Percentiles rank a stretch among this genome's conserved stretches.
Evolutionary conservation across 1,139 yeast genomes (phyloP).

Genomic region (Saccharomycopsis hybrid): DNA sequence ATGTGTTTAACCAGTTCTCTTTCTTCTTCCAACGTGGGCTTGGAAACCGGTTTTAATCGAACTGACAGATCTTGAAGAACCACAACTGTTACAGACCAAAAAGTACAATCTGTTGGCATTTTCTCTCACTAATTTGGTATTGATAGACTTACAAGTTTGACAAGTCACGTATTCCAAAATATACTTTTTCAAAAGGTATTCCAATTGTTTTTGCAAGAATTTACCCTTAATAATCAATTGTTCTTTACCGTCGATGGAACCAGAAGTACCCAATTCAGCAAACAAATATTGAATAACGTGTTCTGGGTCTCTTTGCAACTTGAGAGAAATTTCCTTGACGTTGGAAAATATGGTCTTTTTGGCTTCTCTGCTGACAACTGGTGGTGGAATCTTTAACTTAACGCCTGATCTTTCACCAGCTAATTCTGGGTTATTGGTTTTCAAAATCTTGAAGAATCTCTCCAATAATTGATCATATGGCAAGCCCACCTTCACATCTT

Average conservation of each 20-base stretch:
- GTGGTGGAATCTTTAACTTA: constrained; percentile 96
- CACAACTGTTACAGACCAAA: constrained; percentile 97
- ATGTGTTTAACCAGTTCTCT: constrained; percentile 30
- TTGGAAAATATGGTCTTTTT: constrained; percentile 95
- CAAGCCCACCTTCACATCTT: constrained; percentile 45
- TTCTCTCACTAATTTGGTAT: constrained; percentile 93
- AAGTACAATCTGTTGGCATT: constrained; percentile 93
- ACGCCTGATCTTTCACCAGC: constrained; percentile 95
- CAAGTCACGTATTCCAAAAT: constrained; percentile 96
- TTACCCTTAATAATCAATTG: constrained; percentile 96
- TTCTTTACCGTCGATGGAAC: constrained; percentile 97
- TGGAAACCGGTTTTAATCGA: constrained; percentile 99
- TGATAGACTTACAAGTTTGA: constrained; percentile 97
- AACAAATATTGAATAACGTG: constrained; percentile 94
- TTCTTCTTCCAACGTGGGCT: constrained; percentile 83
- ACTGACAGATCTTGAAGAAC: constrained; percentile 93
- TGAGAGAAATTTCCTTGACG: constrained; percentile 89
- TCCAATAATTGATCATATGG: constrained; percentile 73
- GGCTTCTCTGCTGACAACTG: constrained; percentile 95
- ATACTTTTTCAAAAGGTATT: constrained; percentile 91
- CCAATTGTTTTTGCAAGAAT: constrained; percentile 96
- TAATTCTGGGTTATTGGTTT: constrained; percentile 92
- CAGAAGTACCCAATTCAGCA: constrained; percentile 99
- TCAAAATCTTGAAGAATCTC: constrained; percentile 79
- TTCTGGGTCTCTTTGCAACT: constrained; percentile 93